Evolutionary conservation across 345 rosid genomes (phyloP), one percentile per base, ranked within the genome.

Genomic region (Jatropha curcas): DNA sequence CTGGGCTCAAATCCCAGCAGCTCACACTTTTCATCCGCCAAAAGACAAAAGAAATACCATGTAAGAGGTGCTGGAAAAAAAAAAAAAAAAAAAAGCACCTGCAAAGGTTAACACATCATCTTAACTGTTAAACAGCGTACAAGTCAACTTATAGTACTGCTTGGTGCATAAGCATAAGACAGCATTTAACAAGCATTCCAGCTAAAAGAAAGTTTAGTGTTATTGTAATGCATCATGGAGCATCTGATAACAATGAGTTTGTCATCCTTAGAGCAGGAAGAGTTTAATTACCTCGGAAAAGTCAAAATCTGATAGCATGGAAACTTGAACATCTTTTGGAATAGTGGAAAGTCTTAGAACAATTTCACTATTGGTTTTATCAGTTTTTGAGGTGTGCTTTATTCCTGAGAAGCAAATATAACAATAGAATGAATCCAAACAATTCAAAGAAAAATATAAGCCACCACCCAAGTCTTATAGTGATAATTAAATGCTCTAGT

Each of bases 291-390:
- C 79, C 79, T 76, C 74, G 53, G 39, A 45, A 3, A 70, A 64
- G 48, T 76, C 79, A 24, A 14, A 31, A 70, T 76, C 79, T 24
- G 79, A 76, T 14, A 76, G 65, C 37, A 33, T 62, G 35, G 74
- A 76, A 63, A 70, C 63, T 64, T 24, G 16, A 20, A 76, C 79
- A 70, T 70, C 74, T 22, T 33, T 70, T 33, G 79, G 53, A 61
- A 43, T n/a, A 31, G 58, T 64, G 70, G 51, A 62, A 60, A 76
- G n/a, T 60, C 30, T 64, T 3, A 76, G 30, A 45, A 62, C 24
- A 64, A 70, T 65, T 22, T 70, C 66, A 30, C 48, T 41, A 27
- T 68, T 75, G n/a, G 6, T 52, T 5, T 75, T 63, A 35, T 48
- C 65, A 13, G 37, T 45, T 68, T 25, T 53, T 28, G 61, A 25